Conservation (phyloP, 495 filamentous ascomycete species). For the Daldinia concentrica region DNA sequence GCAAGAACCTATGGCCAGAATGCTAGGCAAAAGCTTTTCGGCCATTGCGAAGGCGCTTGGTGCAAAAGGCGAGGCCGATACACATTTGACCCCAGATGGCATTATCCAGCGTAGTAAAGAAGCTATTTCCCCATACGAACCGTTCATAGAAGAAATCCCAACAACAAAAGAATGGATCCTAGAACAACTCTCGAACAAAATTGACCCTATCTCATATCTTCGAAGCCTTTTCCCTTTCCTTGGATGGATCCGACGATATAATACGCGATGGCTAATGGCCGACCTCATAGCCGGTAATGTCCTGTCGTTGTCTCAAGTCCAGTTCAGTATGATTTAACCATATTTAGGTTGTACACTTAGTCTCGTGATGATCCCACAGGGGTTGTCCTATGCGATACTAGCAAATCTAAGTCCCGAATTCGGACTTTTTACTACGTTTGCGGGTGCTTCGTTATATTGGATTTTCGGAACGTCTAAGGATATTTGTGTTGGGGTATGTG, state of each 20-base stretch:
- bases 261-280: slow-evolving; percentile 3
- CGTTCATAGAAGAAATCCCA: slow-evolving; percentile 8
- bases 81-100: not conserved
- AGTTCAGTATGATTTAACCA: not conserved
- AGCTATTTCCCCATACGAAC: slow-evolving; percentile 5
- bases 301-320: not conserved
- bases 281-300: slow-evolving; percentile 7
- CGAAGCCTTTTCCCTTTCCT: slow-evolving; percentile 2
- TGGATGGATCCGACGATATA: slow-evolving; percentile 3
- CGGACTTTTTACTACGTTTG: slow-evolving; percentile 5
- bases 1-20: not conserved
- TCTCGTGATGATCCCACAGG: slow-evolving; percentile 13
- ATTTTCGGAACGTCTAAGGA: slow-evolving; percentile 14
- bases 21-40: not conserved
- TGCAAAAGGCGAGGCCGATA: not conserved
- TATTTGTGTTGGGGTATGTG: slow-evolving; percentile 8
- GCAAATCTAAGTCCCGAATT: slow-evolving; percentile 8
- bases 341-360: slow-evolving; percentile 6
- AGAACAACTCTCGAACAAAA: not conserved
- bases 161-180: slow-evolving; percentile 8
- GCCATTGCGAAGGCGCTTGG: not conserved
- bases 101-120: slow-evolving; percentile 3
- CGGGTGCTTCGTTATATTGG: slow-evolving; percentile 2
- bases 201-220: not conserved
- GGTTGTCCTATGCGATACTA: slow-evolving; percentile 10